phyloP scores from a whole-genome alignment of 495 filamentous ascomycete genomes.

The Lophium mytilinum region DNA sequence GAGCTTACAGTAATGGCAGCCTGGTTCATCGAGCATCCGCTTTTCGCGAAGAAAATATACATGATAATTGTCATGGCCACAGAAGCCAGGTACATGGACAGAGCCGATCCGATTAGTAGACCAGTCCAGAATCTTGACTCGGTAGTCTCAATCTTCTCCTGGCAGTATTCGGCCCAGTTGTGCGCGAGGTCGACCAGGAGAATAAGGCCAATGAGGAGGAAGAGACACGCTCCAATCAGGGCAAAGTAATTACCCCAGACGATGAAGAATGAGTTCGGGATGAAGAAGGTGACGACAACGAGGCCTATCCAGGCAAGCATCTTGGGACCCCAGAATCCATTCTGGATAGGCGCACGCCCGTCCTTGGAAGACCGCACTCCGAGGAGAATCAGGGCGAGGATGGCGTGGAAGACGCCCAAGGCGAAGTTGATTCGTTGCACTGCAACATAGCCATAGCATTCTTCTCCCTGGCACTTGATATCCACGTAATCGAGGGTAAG shows the following conservation, averaged over 20 bases:
- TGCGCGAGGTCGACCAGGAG: slow-evolving; percentile 93
- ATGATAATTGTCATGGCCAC: slow-evolving; percentile 91
- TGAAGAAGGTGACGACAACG: slow-evolving; percentile 87
- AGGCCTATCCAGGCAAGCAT: slow-evolving; percentile 78
- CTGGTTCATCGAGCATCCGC: slow-evolving; percentile 91
- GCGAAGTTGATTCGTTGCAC: slow-evolving; percentile 97
- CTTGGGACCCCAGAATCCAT: slow-evolving; percentile 89
- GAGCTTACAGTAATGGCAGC: slow-evolving; percentile 53
- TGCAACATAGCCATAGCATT: slow-evolving; percentile 91
- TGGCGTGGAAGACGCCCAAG: slow-evolving; percentile 83
- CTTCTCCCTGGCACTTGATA: slow-evolving; percentile 80
- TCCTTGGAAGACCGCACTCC: slow-evolving; percentile 84
- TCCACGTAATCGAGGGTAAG: slow-evolving; percentile 91
- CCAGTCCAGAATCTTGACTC: slow-evolving; percentile 80
- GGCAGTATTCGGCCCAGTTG: slow-evolving; percentile 94
- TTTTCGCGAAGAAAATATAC: slow-evolving; percentile 89
- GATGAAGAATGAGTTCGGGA: slow-evolving; percentile 91
- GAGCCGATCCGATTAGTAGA: slow-evolving; percentile 81
- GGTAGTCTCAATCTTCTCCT: slow-evolving; percentile 82
- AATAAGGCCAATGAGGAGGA: slow-evolving; percentile 85
- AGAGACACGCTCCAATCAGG: slow-evolving; percentile 80
- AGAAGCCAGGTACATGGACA: slow-evolving; percentile 87
- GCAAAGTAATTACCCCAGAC: slow-evolving; percentile 94
- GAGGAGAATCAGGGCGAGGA: slow-evolving; percentile 73
- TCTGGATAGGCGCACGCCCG: slow-evolving; percentile 80